Conservation (phyloP, 164 flowering plant genomes). For the Akebia trifoliata region DNA sequence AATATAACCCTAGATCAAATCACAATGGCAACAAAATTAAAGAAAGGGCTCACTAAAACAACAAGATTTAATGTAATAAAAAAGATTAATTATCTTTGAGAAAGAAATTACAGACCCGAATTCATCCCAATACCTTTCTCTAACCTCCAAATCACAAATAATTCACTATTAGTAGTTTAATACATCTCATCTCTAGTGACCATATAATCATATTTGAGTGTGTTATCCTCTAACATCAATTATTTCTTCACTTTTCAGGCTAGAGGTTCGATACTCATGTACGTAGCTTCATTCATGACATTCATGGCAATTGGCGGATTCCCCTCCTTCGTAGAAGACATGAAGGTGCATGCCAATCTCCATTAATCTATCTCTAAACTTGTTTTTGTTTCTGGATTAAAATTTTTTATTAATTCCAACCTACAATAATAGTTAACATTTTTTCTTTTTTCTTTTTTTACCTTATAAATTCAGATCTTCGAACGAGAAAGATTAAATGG, state of each 20-base stretch:
- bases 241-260: slow-evolving; percentile 23
- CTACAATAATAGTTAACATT: not conserved
- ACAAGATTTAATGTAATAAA: too few species aligned
- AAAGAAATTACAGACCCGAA: too few species aligned
- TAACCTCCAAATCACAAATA: too few species aligned
- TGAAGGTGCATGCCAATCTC: slow-evolving; percentile 30
- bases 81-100: too few species aligned
- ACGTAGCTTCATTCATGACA: slow-evolving; percentile 37
- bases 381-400: not conserved
- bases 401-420: not conserved
- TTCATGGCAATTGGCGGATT: slow-evolving; percentile 55
- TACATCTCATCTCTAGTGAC: not conserved
- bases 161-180: too few species aligned
- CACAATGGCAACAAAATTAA: too few species aligned
- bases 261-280: slow-evolving; percentile 41
- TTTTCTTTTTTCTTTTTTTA: not conserved
- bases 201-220: not conserved
- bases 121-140: too few species aligned
- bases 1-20: too few species aligned
- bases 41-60: too few species aligned
- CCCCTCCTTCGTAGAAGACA: slow-evolving; percentile 54
- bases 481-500: slow-evolving; percentile 54
- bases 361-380: not conserved
- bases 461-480: slow-evolving; percentile 28
- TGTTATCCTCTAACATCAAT: not conserved